phyloP scores from a whole-genome alignment of 108 stramenopile genomes.

The Craspedostauros australis region DNA sequence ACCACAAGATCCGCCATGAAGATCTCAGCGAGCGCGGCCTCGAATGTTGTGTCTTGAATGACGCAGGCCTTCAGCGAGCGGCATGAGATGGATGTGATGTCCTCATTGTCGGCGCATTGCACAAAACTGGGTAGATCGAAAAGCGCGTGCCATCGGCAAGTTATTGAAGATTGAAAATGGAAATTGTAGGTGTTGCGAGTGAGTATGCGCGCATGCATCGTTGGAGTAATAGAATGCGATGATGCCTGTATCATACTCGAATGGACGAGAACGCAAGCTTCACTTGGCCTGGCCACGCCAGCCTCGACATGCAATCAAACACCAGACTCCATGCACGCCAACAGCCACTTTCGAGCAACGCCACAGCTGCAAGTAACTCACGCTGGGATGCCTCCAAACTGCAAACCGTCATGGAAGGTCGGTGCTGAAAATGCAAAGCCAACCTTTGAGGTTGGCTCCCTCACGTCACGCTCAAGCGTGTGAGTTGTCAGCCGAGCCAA shows the following conservation, averaged over 20 bases:
- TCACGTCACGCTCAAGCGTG: conserved; percentile 27
- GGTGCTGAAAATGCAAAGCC: conserved; percentile 40
- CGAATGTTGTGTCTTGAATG: conserved; percentile 20
- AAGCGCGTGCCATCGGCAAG: neutral
- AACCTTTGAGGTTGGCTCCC: conserved; percentile 2
- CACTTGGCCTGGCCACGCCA: too few species aligned
- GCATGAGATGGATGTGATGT: conserved; percentile 10
- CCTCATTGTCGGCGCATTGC: conserved; percentile 27
- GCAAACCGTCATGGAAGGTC: conserved; percentile 40
- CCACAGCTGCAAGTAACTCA: neutral
- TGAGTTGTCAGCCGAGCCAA: conserved; percentile 29
- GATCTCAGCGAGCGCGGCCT: conserved; percentile 2
- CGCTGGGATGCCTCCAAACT: conserved; percentile 15
- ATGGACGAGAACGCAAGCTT: too few species aligned
- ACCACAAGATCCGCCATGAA: conserved; percentile 20
- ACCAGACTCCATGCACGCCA: too few species aligned
- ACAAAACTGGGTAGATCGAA: conserved; percentile 13
- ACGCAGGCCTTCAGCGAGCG: conserved; percentile 25
- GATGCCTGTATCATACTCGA: too few species aligned
- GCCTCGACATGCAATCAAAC: too few species aligned
- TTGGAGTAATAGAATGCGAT: too few species aligned
- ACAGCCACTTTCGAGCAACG: neutral
- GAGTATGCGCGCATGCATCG: too few species aligned
- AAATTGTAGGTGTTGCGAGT: too few species aligned
- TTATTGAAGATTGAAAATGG: too few species aligned